Percentiles rank a stretch among this genome's conserved stretches.
These are phyloP conservation scores for Sicyos edulis DNA, from an alignment of 306 rosid genomes.

Conservation along the genomic window DNA sequence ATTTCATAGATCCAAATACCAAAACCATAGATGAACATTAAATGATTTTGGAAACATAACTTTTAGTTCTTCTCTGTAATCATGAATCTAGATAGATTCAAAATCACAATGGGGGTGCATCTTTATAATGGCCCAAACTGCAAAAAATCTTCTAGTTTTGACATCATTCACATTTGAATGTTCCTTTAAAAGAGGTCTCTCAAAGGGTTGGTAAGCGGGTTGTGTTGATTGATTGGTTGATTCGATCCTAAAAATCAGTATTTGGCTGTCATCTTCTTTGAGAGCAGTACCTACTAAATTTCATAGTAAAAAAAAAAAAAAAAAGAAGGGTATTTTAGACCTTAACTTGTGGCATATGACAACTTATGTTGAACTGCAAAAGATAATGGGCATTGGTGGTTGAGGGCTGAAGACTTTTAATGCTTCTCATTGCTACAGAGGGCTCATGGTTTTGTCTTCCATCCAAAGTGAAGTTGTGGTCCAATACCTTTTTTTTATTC, in stretches of 20 bases:
- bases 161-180: not conserved
- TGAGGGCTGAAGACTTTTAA: not conserved
- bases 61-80: no score
- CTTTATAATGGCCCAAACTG: not conserved
- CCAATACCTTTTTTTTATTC: not conserved
- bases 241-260: no score
- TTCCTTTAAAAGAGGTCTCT: not conserved
- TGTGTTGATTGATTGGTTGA: no score
- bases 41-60: no score
- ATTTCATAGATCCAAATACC: no score
- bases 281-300: no score
- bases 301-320: no score
- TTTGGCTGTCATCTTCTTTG: no score
- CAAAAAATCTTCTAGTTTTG: not conserved
- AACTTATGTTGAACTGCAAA: not conserved
- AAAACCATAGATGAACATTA: no score
- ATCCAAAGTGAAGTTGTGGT: conserved; percentile 7
- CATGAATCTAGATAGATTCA: no score
- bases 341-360: not conserved
- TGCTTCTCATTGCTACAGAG: not conserved
- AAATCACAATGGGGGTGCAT: not conserved
- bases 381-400: not conserved
- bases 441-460: not conserved
- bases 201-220: no score
- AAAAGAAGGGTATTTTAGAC: not conserved